phyloP scores from a whole-genome alignment of 805 yeast genomes.

The Wickerhamiella qilinensis region DNA sequence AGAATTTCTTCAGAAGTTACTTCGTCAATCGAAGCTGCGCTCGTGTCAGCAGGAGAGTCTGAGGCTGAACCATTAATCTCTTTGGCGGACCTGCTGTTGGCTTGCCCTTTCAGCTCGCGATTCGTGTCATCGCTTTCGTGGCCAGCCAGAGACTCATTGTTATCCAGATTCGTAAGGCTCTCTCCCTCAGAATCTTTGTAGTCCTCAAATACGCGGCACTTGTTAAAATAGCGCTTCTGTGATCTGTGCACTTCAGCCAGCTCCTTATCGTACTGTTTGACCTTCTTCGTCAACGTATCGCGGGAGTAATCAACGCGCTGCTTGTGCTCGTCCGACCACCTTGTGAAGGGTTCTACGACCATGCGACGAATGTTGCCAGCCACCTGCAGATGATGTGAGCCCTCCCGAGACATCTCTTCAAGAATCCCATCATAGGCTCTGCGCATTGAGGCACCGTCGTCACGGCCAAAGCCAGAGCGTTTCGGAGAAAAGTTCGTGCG shows the following conservation, averaged over 20 bases:
- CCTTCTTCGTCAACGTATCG: conserved; percentile 32
- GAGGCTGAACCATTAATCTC: not conserved
- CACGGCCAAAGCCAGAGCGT: conserved; percentile 30
- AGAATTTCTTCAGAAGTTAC: conserved; percentile 15
- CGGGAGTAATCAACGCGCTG: conserved; percentile 50
- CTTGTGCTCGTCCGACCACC: conserved; percentile 62
- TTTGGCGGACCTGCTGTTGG: not conserved
- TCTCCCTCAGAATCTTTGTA: conserved; percentile 22
- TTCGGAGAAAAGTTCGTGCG: conserved; percentile 24
- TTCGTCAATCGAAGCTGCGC: conserved; percentile 1
- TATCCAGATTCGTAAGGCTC: conserved; percentile 2
- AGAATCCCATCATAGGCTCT: conserved; percentile 44
- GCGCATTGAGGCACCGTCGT: conserved; percentile 52
- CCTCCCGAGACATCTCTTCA: conserved; percentile 40
- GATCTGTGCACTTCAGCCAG: conserved; percentile 34
- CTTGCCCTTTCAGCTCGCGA: not conserved
- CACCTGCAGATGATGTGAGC: conserved; percentile 39
- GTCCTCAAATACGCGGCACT: conserved; percentile 60
- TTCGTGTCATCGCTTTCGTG: conserved; percentile 1
- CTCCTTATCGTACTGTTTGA: conserved; percentile 35
- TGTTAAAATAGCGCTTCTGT: conserved; percentile 59
- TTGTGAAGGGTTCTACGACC: conserved; percentile 54
- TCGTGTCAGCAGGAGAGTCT: not conserved
- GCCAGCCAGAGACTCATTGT: conserved; percentile 5
- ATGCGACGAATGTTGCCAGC: conserved; percentile 42